These are phyloP conservation scores for Prorocentrum cordatum DNA, from an alignment of 169 alveolate species.

Conservation along the genomic window DNA sequence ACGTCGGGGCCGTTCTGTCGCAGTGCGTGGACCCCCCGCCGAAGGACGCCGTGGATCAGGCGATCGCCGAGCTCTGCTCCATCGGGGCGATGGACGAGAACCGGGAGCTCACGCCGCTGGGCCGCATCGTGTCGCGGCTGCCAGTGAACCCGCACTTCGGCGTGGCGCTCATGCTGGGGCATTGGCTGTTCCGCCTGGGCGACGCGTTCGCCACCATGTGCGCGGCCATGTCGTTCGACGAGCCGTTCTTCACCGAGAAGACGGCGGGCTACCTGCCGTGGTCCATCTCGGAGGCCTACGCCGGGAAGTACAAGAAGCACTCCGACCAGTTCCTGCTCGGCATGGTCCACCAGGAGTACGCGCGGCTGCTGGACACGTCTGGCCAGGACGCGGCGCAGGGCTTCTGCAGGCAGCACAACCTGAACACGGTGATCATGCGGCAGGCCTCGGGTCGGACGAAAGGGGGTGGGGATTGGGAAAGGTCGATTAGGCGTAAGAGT, in stretches of 20 bases:
- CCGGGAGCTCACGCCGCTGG: conserved; percentile 5
- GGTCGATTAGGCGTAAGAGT: no score
- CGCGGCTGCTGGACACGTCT: neutral
- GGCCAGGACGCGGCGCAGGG: conserved; percentile 12
- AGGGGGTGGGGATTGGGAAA: no score
- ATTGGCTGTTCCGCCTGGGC: conserved; percentile 33
- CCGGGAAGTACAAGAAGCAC: neutral
- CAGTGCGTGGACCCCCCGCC: conserved; percentile 54
- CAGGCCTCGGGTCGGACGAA: neutral
- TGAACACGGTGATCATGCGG: conserved; percentile 47
- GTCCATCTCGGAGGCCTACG: neutral
- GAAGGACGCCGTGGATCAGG: neutral
- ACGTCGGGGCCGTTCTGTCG: conserved; percentile 32
- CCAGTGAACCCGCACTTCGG: conserved; percentile 60
- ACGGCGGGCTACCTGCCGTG: conserved; percentile 19
- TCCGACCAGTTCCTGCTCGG: conserved; percentile 26
- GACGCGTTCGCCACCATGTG: conserved; percentile 34
- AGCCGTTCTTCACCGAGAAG: conserved; percentile 35
- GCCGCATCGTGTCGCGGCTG: conserved; percentile 33
- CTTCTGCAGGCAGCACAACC: conserved; percentile 1
- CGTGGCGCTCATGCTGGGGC: conserved; percentile 37
- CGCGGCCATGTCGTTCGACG: conserved; percentile 50
- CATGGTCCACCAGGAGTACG: conserved; percentile 58
- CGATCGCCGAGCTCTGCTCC: no score
- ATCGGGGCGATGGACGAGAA: conserved; percentile 36